Percentiles rank a stretch among this genome's conserved stretches.
Evolutionary conservation across 176 grass and related monocot species (phyloP).

Genomic region (Zea mays): Zm-B73-REFERENCE-NAM-5.0 NC_050097.1:57367001-57367500

Average conservation of each 20-base stretch:
- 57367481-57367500: not conserved
- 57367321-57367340: slow-evolving; percentile 13
- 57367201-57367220: slow-evolving; percentile 51
- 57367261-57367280: slow-evolving; percentile 74
- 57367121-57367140: slow-evolving; percentile 67
- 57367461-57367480: not conserved
- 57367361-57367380: not conserved
- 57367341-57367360: slow-evolving; percentile 32
- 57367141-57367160: slow-evolving; percentile 18
- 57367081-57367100: slow-evolving; percentile 52
- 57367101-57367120: slow-evolving; percentile 66
- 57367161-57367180: not conserved
- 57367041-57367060: slow-evolving; percentile 50
- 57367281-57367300: slow-evolving; percentile 62
- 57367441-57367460: slow-evolving; percentile 1
- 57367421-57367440: slow-evolving; percentile 11
- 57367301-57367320: slow-evolving; percentile 47
- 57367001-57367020: slow-evolving; percentile 91
- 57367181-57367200: not conserved
- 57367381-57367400: slow-evolving; percentile 4
- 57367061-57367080: slow-evolving; percentile 49
- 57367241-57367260: slow-evolving; percentile 79
- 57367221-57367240: slow-evolving; percentile 80
- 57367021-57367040: slow-evolving; percentile 58
- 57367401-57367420: not conserved